A percentile compares a stretch with the other conserved stretches of the same genome.
Conservation (phyloP, 75 land plant genomes). For the Pseudotsuga menziesii region DNA sequence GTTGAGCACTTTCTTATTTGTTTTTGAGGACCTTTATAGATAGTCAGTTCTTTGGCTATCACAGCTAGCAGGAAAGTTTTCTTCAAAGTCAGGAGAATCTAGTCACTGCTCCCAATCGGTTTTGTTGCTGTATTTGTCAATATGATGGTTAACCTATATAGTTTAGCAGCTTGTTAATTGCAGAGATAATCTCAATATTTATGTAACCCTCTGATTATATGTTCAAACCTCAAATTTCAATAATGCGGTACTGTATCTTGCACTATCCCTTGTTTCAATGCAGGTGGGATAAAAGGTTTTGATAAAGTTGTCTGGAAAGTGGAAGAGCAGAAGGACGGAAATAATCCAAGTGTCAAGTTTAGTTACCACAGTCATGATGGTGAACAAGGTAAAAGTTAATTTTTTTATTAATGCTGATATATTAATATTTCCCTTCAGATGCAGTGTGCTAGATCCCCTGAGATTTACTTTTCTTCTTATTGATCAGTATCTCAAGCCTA, state of each 20-base stretch:
- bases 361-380: conserved; percentile 89
- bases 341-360: conserved; percentile 77
- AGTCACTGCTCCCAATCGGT: no score
- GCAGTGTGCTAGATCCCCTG: neutral
- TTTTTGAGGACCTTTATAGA: no score
- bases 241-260: neutral
- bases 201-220: no score
- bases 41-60: no score
- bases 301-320: conserved; percentile 91
- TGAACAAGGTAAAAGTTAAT: conserved; percentile 68
- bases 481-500: no score
- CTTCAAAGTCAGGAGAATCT: no score
- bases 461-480: neutral
- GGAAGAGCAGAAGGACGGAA: conserved; percentile 35
- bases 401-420: neutral
- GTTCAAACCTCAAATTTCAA: neutral
- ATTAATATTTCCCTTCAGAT: neutral
- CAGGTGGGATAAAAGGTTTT: conserved; percentile 87
- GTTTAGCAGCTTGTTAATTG: no score
- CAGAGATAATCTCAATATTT: no score
- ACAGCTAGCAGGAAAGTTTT: no score
- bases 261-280: neutral
- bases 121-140: no score
- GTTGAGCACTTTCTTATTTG: no score
- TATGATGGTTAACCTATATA: no score